Conservation (phyloP, 495 filamentous ascomycete genomes). For the Hyaloscypha bicolor region DNA sequence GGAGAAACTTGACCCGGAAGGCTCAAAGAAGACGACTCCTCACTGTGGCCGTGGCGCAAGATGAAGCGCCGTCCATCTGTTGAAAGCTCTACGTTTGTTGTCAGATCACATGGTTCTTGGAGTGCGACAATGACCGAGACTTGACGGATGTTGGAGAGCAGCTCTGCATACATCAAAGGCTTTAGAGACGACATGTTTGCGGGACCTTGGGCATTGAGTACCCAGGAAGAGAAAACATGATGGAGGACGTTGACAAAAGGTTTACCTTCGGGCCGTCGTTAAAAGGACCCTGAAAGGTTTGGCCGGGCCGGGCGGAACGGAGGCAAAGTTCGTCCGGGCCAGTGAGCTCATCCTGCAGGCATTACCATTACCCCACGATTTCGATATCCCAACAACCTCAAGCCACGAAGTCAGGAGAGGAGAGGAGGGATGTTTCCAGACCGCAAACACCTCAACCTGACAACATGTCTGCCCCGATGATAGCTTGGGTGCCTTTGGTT, state of each 20-base stretch:
- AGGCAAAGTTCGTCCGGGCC: background rate
- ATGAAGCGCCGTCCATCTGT: conserved; percentile 52
- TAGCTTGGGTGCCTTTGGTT: conserved; percentile 51
- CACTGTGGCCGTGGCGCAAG: conserved; percentile 55
- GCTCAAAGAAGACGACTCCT: conserved; percentile 56
- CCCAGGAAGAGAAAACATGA: conserved; percentile 7
- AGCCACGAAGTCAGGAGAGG: conserved; percentile 17
- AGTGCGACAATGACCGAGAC: conserved; percentile 74
- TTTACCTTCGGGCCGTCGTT: background rate
- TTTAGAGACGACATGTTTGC: conserved; percentile 35
- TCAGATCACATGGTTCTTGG: conserved; percentile 45
- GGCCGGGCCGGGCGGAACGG: background rate
- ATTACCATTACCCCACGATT: conserved; percentile 22
- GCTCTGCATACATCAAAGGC: conserved; percentile 78
- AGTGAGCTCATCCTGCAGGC: conserved; percentile 22
- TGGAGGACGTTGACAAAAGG: conserved; percentile 1
- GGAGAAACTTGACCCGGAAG: conserved; percentile 63
- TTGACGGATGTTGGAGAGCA: conserved; percentile 83
- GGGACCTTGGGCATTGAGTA: background rate
- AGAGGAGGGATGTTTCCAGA: conserved; percentile 7
- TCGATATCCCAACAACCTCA: conserved; percentile 26
- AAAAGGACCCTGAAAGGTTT: background rate
- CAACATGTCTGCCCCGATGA: conserved; percentile 44
- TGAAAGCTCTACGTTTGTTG: conserved; percentile 53
- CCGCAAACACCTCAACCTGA: background rate